Conservation (phyloP, 2,329 filamentous ascomycete species). For the Cladophialophora yegresii region DNA sequence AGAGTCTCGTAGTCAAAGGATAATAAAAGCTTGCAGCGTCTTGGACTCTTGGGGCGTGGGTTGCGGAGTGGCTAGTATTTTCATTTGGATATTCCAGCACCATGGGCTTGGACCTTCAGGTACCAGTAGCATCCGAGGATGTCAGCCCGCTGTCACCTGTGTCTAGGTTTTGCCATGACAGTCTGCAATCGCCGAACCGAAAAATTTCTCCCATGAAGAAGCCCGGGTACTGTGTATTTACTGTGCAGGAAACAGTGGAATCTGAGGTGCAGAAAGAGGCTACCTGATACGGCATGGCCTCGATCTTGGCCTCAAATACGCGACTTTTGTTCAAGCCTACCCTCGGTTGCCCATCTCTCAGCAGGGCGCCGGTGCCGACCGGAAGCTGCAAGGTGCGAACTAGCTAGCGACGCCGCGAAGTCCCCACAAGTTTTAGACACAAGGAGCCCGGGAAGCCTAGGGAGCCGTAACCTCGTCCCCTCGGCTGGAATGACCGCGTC, state of each 20-base stretch:
- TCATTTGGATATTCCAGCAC: not conserved
- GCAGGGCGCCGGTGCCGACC: no score
- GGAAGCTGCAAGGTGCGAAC: not conserved
- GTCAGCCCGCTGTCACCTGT: not conserved
- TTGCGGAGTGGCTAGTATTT: not conserved
- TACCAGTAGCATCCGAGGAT: not conserved
- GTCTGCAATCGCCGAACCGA: not conserved
- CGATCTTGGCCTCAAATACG: not conserved
- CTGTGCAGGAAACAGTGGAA: not conserved
- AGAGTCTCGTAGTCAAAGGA: not conserved
- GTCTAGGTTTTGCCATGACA: not conserved
- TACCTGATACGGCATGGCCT: slow-evolving; percentile 2
- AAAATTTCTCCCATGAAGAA: not conserved
- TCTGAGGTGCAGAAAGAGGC: not conserved
- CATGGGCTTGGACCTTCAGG: not conserved
- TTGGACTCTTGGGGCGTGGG: not conserved
- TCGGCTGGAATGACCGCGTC: not conserved
- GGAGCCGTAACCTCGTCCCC: not conserved
- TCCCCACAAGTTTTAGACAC: not conserved
- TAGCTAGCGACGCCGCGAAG: not conserved
- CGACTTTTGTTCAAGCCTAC: not conserved
- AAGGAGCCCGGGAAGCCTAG: not conserved
- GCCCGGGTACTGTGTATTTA: not conserved
- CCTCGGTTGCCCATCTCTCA: not conserved
- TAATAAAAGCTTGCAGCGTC: not conserved